Evolutionary conservation across 108 stramenopile genomes (phyloP), one percentile per base, ranked within the genome.

Genomic region (Chaetoceros muelleri): DNA sequence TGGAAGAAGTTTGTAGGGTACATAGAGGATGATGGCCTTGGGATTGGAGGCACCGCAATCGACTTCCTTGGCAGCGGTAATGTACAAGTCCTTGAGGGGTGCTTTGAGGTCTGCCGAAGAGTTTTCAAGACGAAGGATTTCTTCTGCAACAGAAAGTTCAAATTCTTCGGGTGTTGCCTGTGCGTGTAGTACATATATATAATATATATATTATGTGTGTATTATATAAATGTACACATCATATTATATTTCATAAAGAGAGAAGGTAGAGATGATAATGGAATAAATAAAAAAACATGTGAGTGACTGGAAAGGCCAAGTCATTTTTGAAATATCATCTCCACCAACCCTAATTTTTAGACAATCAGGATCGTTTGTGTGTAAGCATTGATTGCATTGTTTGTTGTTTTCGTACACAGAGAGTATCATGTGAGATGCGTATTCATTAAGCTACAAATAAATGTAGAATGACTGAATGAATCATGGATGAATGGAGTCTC

Each of bases 61-160:
- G 54, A 98, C 87, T 75, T 98, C 95, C 93, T 95, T 96, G 57
- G 98, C 98, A 52, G 91, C 95, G 25, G 87, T 85, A 85, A 99
- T 95, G 87, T 95, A 94, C 27, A 99, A 84, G 57, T 93, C 86
- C 31, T 78, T 74, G 44, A 93, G 81, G 47, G 84, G 72, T 18
- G 85, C 81, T 72, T 90, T 90, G 54, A 90, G 69, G 55, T 95
- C 96, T 61, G 55, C 53, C 46, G 93, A 79, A 48, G 89, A 82
- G 79, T 81, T 87, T 82, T 97, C 95, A 60, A 98, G 85, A 62
- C 96, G 95, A 73, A 91, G 82, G 55, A 99, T 84, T 82, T 98
- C 96, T 65, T 94, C 85, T 48, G 99, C 96, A 54, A 99, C 95
- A 30, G 75, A 72, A 60, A 76, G 65, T 78, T 98, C 99, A 71